phyloP scores from a whole-genome alignment of 2,329 filamentous ascomycete genomes.

The Venturia carpophila region DNA sequence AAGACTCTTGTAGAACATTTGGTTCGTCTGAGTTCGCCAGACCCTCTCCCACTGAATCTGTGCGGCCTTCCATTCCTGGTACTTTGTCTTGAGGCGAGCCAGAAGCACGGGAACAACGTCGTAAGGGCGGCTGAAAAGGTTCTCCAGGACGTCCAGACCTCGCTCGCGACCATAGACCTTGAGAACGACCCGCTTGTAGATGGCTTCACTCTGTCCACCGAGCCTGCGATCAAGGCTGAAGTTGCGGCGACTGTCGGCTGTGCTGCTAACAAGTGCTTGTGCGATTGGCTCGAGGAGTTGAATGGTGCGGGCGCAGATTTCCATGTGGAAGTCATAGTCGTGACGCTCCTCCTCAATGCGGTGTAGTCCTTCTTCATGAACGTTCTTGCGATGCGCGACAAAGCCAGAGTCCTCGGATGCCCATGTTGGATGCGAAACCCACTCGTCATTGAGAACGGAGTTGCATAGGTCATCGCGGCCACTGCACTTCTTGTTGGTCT shows the following conservation, averaged over 20 bases:
- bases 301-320: slow-evolving; percentile 88
- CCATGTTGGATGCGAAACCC: slow-evolving; percentile 98
- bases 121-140: slow-evolving; percentile 77
- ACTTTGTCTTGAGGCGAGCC: slow-evolving; percentile 85
- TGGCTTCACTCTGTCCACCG: slow-evolving; percentile 88
- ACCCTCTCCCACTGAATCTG: slow-evolving; percentile 99
- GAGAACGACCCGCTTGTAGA: slow-evolving; percentile 94
- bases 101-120: slow-evolving; percentile 83
- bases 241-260: slow-evolving; percentile 56
- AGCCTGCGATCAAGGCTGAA: slow-evolving; percentile 79
- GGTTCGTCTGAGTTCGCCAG: slow-evolving; percentile 91
- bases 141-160: slow-evolving; percentile 75
- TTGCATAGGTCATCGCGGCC: slow-evolving; percentile 92
- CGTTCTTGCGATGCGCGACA: slow-evolving; percentile 94
- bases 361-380: slow-evolving; percentile 87
- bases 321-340: slow-evolving; percentile 97
- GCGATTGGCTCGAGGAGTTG: slow-evolving; percentile 92
- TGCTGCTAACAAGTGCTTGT: slow-evolving; percentile 54
- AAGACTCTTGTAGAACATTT: slow-evolving; percentile 90
- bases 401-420: slow-evolving; percentile 97
- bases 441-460: slow-evolving; percentile 90
- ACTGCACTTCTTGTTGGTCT: slow-evolving; percentile 84
- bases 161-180: slow-evolving; percentile 88
- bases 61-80: slow-evolving; percentile 95
- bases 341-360: slow-evolving; percentile 96